Evolutionary conservation across 306 rosid genomes (phyloP).

Genomic region (Bauhinia variegata): DNA sequence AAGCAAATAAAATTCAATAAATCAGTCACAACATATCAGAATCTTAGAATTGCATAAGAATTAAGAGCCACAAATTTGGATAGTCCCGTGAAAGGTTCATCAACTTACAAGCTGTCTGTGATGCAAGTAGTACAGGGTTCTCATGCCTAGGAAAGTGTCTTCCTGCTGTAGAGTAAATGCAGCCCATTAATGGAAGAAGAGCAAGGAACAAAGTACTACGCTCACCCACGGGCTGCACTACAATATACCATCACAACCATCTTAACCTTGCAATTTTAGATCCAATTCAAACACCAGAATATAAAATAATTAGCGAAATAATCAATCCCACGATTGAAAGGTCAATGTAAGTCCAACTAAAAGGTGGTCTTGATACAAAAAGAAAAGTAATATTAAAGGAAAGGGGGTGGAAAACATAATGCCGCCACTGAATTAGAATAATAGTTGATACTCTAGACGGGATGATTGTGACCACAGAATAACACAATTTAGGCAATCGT

Average conservation of each 20-base stretch:
- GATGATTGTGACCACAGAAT: not conserved
- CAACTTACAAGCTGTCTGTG: conserved; percentile 84
- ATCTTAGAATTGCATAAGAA: conserved; percentile 8
- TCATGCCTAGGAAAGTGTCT: conserved; percentile 54
- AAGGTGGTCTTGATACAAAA: not conserved
- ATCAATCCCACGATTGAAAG: conserved; percentile 17
- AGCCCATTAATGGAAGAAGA: conserved; percentile 72
- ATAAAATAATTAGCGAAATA: conserved; percentile 38
- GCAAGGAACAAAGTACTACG: conserved; percentile 28
- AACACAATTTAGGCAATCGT: not conserved
- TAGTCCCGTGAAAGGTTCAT: not conserved
- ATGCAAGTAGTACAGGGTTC: conserved; percentile 65
- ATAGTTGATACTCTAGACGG: not conserved
- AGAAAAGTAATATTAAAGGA: not conserved
- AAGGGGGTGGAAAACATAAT: not conserved
- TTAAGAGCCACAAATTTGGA: no score
- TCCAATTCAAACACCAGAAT: conserved; percentile 39
- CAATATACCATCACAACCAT: conserved; percentile 51
- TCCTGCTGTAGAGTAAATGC: conserved; percentile 60
- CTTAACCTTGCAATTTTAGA: conserved; percentile 51
- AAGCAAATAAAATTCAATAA: conserved; percentile 7
- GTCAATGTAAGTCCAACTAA: conserved; percentile 2
- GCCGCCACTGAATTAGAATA: not conserved
- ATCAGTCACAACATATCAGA: conserved; percentile 7
- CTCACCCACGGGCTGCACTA: conserved; percentile 49